A percentile compares a stretch with the other conserved stretches of the same genome.
Conservation (phyloP, 306 rosid genomes). For the Cicer arietinum region DNA sequence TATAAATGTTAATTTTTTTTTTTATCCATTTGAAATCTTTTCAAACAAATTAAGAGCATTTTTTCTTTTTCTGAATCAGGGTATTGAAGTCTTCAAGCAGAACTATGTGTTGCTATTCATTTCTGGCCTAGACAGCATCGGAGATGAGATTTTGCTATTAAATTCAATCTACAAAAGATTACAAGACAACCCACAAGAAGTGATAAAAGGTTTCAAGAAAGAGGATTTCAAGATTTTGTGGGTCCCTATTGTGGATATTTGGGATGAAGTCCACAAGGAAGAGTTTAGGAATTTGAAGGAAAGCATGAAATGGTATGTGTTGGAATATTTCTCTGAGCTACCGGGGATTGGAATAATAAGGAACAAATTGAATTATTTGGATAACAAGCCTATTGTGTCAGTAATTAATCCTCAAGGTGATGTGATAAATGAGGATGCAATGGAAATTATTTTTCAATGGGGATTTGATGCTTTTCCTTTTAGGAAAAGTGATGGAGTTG, state of each 20-base stretch:
- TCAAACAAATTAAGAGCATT: too few species aligned
- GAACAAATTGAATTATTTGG: conserved; percentile 25
- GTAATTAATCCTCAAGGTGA: conserved; percentile 38
- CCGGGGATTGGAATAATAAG: conserved; percentile 25
- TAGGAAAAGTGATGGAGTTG: conserved; percentile 36
- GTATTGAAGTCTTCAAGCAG: conserved; percentile 45
- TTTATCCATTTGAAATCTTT: too few species aligned
- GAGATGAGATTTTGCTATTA: conserved; percentile 42
- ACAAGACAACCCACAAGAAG: conserved; percentile 18
- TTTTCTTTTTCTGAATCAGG: conserved; percentile 4
- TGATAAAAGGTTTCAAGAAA: conserved; percentile 28
- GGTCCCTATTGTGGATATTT: conserved; percentile 41
- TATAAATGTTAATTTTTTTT: not conserved
- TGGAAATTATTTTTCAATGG: conserved; percentile 45
- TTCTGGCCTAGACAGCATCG: conserved; percentile 36
- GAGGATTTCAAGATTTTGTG: conserved; percentile 49
- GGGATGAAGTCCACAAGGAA: not conserved
- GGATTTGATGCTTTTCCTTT: conserved; percentile 49
- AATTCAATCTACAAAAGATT: conserved; percentile 34
- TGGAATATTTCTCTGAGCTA: conserved; percentile 39
- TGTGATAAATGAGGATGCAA: conserved; percentile 37
- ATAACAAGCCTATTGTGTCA: conserved; percentile 16
- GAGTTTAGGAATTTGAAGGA: not conserved
- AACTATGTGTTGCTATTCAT: conserved; percentile 43
- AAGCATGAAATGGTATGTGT: conserved; percentile 34